Base-by-base conservation (phyloP, 2,329 filamentous ascomycete species). In the Aspergillus luchuensis region DNA sequence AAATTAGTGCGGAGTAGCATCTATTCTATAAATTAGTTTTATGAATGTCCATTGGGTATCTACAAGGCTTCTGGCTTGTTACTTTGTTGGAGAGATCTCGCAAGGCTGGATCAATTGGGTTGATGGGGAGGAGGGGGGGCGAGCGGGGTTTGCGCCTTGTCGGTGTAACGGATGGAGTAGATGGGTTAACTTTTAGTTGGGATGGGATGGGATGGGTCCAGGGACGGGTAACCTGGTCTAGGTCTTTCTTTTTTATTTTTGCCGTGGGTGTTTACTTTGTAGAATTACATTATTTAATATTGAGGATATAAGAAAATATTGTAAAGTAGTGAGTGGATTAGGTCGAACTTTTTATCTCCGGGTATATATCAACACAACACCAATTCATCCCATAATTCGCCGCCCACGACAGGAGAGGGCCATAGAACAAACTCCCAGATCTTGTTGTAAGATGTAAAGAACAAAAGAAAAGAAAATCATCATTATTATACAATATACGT, bases 401-500 rank as follows among this genome's bases (percentile, higher is more conserved):
- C 55, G 43, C 43, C 53, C 53, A 54, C 51, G 53, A 56, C 53
- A 56, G 53, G 41, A 56, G 53, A 56, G 53, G 41, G 53, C 47
- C 47, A 50, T n/a, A 4, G 5, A 49, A 7, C 15, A 43, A 17
- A 43, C 5, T 52, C 51, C 38, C 33, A 53, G 51, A 39, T 19
- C 11, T n/a, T 28, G 17, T 23, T 19, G 33, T 36, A 36, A 13
- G 11, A 38, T 41, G 43, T 45, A 45, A 19, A 7, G 21, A 15
- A 17, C 15, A n/a, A 8, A 48, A 30, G 10, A 30, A 33, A 47
- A 36, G 17, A 19, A 23, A 25, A 45, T 56, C 53, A 56, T 56
- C 36, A 55, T 56, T 56, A 60, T 51, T 56, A 41, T 60, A 60
- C 52, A 59, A 36, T 17, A 60, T 23, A 23, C 53, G 50, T 60